These are phyloP conservation scores for Hypoxylon sp. DNA, from an alignment of 2,329 filamentous ascomycete species.

Conservation along the genomic window DNA sequence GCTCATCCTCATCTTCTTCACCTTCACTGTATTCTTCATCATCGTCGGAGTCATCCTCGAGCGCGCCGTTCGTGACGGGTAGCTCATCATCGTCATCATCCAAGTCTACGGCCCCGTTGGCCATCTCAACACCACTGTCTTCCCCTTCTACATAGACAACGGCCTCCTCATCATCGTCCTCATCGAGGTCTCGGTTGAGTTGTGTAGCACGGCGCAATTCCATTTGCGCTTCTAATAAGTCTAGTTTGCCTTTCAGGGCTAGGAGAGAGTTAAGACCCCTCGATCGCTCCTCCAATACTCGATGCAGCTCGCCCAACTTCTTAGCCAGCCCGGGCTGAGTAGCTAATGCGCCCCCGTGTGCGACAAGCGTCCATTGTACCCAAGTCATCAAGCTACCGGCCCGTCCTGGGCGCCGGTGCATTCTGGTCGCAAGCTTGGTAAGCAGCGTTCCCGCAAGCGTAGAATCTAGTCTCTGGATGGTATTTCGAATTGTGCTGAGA, in stretches of 20 bases:
- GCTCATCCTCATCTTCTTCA: conserved; percentile 61
- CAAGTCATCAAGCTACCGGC: conserved; percentile 92
- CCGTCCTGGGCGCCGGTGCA: conserved; percentile 88
- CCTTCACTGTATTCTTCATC: conserved; percentile 58
- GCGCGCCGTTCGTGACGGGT: conserved; percentile 65
- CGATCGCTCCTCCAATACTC: conserved; percentile 88
- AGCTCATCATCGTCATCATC: conserved; percentile 67
- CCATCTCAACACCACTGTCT: conserved; percentile 66
- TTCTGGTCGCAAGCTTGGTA: conserved; percentile 84
- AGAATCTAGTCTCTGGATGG: conserved; percentile 91
- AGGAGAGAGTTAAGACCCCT: conserved; percentile 85
- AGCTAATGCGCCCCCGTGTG: conserved; percentile 91
- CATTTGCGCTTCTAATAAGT: conserved; percentile 93
- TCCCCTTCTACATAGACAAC: conserved; percentile 91
- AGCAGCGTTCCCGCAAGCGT: conserved; percentile 83
- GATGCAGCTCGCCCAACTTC: conserved; percentile 81
- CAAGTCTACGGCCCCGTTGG: conserved; percentile 62
- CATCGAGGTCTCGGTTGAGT: conserved; percentile 63
- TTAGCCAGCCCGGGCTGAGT: conserved; percentile 86
- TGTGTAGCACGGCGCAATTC: conserved; percentile 80
- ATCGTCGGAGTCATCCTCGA: conserved; percentile 71
- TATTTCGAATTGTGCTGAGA: conserved; percentile 81
- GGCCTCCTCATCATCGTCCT: conserved; percentile 72
- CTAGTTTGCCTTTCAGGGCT: conserved; percentile 92
- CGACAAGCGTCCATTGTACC: conserved; percentile 94